These are phyloP conservation scores for Leptodermis oblonga DNA, from an alignment of 257 asterid genomes.

Conservation along the genomic window DNA sequence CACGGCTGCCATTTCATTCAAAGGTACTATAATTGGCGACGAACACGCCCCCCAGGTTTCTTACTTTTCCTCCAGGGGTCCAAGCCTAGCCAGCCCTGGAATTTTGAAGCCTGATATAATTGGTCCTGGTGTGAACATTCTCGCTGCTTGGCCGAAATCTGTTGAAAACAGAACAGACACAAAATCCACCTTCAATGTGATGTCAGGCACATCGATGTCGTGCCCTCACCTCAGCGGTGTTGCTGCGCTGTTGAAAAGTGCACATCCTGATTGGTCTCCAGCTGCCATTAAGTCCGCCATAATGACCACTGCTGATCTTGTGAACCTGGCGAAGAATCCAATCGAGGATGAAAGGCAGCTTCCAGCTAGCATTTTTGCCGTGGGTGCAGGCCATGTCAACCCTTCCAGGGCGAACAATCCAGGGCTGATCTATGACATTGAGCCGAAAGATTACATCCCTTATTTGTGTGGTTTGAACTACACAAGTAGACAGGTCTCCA, in stretches of 20 bases:
- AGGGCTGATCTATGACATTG: constrained; percentile 28
- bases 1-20: constrained; percentile 19
- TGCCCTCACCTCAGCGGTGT: constrained; percentile 24
- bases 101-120: constrained; percentile 26
- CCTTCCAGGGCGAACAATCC: constrained; percentile 30
- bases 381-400: constrained; percentile 30
- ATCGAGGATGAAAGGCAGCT: constrained; percentile 14
- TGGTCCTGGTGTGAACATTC: constrained; percentile 23
- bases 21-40: constrained; percentile 25
- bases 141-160: constrained; percentile 21
- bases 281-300: constrained; percentile 24
- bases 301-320: constrained; percentile 17
- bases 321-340: not conserved
- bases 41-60: constrained; percentile 23
- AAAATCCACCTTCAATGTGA: too few species aligned
- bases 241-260: constrained; percentile 17
- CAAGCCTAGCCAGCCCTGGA: constrained; percentile 17
- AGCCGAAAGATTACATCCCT: constrained; percentile 24
- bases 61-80: constrained; percentile 29
- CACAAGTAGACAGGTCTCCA: constrained; percentile 20
- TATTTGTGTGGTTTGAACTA: constrained; percentile 29
- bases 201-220: constrained; percentile 18
- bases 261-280: constrained; percentile 27
- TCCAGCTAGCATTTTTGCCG: constrained; percentile 17
- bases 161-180: too few species aligned